These are phyloP conservation scores for Rubus idaeus DNA, from an alignment of 306 rosid species.

Conservation along the genomic window DNA sequence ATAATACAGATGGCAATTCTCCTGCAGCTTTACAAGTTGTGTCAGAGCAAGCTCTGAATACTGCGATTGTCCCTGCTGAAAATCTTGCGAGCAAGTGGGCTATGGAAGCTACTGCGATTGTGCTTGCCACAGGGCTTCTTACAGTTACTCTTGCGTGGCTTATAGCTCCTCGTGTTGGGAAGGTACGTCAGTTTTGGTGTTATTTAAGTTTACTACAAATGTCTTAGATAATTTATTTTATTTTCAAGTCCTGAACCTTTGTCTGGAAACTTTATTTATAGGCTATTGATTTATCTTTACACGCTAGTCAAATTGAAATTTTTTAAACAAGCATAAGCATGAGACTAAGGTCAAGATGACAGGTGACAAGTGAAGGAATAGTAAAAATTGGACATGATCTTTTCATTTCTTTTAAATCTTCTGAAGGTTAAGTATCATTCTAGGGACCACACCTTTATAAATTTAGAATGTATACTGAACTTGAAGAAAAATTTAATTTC, in stretches of 20 bases:
- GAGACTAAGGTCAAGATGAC: neutral
- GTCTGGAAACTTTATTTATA: neutral
- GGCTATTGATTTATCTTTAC: neutral
- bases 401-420: neutral
- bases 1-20: conserved; percentile 23
- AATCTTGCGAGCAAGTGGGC: conserved; percentile 90
- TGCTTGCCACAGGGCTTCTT: conserved; percentile 95
- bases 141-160: conserved; percentile 93
- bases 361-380: neutral
- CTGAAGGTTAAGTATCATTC: neutral
- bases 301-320: neutral
- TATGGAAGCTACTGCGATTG: conserved; percentile 82
- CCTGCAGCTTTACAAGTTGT: conserved; percentile 55
- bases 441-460: neutral
- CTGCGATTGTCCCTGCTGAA: conserved; percentile 47
- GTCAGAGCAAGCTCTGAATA: conserved; percentile 62
- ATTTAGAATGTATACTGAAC: neutral
- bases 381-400: neutral
- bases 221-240: neutral
- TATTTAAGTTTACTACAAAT: neutral
- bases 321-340: neutral
- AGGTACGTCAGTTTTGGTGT: conserved; percentile 49
- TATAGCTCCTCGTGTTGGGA: conserved; percentile 94
- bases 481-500: neutral
- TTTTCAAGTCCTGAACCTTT: neutral